phyloP scores from a whole-genome alignment of 345 rosid species.

The Leavenworthia alabamica region DNA sequence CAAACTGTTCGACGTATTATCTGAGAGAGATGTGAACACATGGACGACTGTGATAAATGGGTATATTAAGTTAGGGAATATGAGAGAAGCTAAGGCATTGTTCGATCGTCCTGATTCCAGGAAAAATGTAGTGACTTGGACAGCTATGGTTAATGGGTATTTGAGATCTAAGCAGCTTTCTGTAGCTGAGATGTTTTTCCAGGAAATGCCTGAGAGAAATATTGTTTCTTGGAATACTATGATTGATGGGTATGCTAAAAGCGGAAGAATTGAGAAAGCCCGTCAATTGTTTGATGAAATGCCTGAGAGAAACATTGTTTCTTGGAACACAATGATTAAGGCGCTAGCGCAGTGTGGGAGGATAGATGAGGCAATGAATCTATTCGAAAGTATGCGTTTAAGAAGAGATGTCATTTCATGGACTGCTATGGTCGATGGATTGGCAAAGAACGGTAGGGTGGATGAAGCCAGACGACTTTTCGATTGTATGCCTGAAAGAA shows the following conservation, averaged over 20 bases:
- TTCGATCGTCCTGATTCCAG: conserved; percentile 47
- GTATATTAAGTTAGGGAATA: conserved; percentile 45
- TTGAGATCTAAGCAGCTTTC: conserved; percentile 36
- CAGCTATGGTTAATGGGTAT: conserved; percentile 61
- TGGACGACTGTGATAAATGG: conserved; percentile 67
- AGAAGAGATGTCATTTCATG: conserved; percentile 71
- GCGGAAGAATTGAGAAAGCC: conserved; percentile 41
- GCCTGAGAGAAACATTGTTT: conserved; percentile 58
- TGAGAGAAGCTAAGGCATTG: conserved; percentile 52
- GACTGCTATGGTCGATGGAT: conserved; percentile 58
- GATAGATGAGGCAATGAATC: conserved; percentile 46
- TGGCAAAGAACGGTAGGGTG: conserved; percentile 49
- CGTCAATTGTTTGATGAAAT: conserved; percentile 45
- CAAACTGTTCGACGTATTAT: conserved; percentile 55
- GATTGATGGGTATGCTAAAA: conserved; percentile 55
- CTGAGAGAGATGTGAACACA: conserved; percentile 50
- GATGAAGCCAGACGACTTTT: conserved; percentile 59
- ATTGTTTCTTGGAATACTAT: conserved; percentile 68
- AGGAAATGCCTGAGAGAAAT: conserved; percentile 58
- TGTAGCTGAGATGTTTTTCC: conserved; percentile 58
- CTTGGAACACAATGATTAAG: conserved; percentile 53
- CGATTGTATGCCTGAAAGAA: conserved; percentile 53
- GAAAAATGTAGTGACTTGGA: conserved; percentile 77
- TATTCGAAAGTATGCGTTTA: conserved; percentile 48
- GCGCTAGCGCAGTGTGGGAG: conserved; percentile 49